phyloP scores from a whole-genome alignment of 345 rosid genomes.

The Eucalyptus virginea region DNA sequence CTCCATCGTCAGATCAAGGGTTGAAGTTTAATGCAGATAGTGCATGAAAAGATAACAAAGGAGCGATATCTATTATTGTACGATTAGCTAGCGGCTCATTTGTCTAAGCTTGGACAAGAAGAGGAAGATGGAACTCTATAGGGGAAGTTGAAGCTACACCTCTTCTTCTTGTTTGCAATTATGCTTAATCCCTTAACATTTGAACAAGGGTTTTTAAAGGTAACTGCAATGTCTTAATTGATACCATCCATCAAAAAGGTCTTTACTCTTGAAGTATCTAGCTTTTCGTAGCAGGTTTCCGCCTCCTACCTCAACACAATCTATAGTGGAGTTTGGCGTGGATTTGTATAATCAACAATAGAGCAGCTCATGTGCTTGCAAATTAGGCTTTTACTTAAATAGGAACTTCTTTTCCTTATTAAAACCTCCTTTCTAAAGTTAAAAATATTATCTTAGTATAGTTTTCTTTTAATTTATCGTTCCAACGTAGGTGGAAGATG shows the following conservation, averaged over 20 bases:
- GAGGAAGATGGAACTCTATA: background rate
- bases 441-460: no score
- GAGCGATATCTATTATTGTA: background rate
- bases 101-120: background rate
- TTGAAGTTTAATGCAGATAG: background rate
- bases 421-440: background rate
- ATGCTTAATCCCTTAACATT: background rate
- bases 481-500: background rate
- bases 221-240: background rate
- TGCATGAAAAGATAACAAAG: background rate
- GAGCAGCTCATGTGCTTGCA: rapidly evolving
- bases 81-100: background rate
- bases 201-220: background rate
- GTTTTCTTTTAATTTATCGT: background rate
- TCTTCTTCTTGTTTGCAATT: background rate
- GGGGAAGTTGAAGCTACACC: background rate
- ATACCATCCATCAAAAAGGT: background rate
- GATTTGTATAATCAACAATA: background rate
- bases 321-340: background rate
- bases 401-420: background rate
- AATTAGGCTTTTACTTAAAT: background rate
- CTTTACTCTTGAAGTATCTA: background rate
- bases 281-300: background rate
- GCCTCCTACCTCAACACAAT: background rate
- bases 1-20: background rate